Conservation (phyloP, 257 asterid species). For the Solanum piurae region DNA sequence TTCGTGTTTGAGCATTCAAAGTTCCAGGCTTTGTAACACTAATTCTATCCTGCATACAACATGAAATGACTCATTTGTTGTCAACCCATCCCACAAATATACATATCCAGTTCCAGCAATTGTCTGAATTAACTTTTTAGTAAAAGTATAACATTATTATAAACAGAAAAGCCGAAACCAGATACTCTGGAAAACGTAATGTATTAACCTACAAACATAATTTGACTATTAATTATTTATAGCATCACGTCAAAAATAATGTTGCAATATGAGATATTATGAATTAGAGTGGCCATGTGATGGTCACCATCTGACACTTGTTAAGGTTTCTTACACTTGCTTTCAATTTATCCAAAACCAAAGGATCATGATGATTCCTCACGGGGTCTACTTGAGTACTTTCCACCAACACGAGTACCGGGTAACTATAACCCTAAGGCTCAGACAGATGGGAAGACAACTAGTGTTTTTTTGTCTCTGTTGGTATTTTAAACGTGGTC, state of each 20-base stretch:
- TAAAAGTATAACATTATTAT: not conserved
- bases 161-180: not conserved
- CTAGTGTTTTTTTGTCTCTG: not conserved
- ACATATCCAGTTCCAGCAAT: not conserved
- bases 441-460: not conserved
- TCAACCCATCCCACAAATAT: not conserved
- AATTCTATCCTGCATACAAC: conserved; percentile 37
- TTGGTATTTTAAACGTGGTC: not conserved
- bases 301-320: not conserved
- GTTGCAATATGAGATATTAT: not conserved
- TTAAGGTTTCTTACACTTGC: not conserved
- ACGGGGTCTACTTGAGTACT: not conserved
- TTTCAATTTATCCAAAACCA: not conserved
- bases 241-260: not conserved
- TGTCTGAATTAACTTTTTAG: not conserved
- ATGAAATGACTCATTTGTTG: not conserved
- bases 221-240: not conserved
- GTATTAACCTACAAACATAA: not conserved
- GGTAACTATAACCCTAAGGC: not conserved
- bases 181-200: not conserved
- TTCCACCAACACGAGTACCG: not conserved
- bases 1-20: conserved; percentile 14
- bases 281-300: not conserved
- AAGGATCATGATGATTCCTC: not conserved
- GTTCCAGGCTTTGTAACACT: conserved; percentile 12